Base-by-base conservation (phyloP, 1,284 basidiomycete species). In the Fomitopsis schrenkii region DNA sequence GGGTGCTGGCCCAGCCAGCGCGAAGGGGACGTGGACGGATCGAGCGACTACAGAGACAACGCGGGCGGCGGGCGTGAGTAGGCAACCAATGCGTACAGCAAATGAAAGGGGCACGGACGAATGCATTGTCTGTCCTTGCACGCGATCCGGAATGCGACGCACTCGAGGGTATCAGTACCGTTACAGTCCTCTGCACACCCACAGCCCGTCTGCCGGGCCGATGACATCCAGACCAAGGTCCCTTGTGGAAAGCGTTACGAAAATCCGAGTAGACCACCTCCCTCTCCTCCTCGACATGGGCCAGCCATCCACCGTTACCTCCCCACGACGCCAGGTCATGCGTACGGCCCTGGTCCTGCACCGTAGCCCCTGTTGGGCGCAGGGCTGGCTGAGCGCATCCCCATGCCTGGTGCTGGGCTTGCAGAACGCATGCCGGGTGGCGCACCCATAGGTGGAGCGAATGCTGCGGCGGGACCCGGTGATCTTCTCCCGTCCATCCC, bases 291-390 rank as follows among this genome's bases (percentile, higher is more conserved):
- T 40, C 12, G 17, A 33, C 40, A 62, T 62, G 60, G 60, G 52
- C 60, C 60, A 62, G 60, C 60, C 60, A 62, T 62, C 54, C 38
- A 44, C 55, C 59, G 14, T 52, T 9, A 33, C 28, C 22, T 19
- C 35, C 45, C 33, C 15, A 9, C 38, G n/a, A 48, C 44, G 38
- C 52, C 17, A 9, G 56, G 45, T 62, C 60, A 62, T 58, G 52
- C 52, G 42, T 54, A 58, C 5, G 26, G 50, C 52, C 63, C 66
- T 12, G 17, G 50, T 45, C 63, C 67, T 9, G 66, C 66, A 14
- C 70, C 70, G 52, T 73, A 73, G 30, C 69, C 70, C 40, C 57
- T 55, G 54, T 81, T 78, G 3, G 84, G 82, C 3, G 77, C 79
- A 3, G 86, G 85, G 67, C 38, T 73, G 75, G 28, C 74, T 74